These are phyloP conservation scores for Clarireedia hainanense DNA, from an alignment of 2,329 filamentous ascomycete genomes.

Conservation along the genomic window DNA sequence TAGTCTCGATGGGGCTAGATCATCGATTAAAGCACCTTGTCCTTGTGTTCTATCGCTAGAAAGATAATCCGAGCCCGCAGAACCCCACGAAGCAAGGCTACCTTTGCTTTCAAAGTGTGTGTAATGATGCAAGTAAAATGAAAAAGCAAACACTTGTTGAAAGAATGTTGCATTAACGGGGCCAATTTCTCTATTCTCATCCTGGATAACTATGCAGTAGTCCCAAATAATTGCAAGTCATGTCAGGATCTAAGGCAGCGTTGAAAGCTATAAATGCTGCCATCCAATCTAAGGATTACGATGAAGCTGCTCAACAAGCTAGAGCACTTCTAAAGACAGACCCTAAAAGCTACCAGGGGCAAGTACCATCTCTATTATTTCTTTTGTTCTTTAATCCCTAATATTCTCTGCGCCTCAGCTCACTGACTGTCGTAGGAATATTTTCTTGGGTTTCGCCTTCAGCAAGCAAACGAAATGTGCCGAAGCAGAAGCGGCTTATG, in stretches of 20 bases:
- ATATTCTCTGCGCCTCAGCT: not conserved
- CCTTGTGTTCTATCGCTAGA: too few relatives aligned
- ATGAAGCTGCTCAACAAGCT: constrained; percentile 63
- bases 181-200: too few relatives aligned
- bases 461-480: constrained; percentile 67
- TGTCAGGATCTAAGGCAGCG: constrained; percentile 51
- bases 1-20: too few relatives aligned
- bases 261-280: constrained; percentile 76
- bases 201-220: not conserved
- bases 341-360: constrained; percentile 75
- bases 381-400: not conserved
- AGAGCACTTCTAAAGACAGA: constrained; percentile 64
- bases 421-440: constrained; percentile 42
- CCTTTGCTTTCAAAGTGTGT: too few relatives aligned
- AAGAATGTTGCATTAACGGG: too few relatives aligned
- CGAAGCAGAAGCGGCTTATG: constrained; percentile 71
- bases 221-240: constrained; percentile 6
- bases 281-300: constrained; percentile 71
- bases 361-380: constrained; percentile 28
- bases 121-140: too few relatives aligned
- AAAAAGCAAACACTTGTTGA: too few relatives aligned
- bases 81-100: too few relatives aligned
- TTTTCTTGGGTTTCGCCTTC: constrained; percentile 81
- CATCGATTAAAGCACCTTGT: too few relatives aligned
- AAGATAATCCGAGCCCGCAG: too few relatives aligned